Percentiles rank a stretch among this genome's conserved stretches.
Conservation (phyloP, 352 stramenopile genomes). For the Aphanomyces stellatus region DNA sequence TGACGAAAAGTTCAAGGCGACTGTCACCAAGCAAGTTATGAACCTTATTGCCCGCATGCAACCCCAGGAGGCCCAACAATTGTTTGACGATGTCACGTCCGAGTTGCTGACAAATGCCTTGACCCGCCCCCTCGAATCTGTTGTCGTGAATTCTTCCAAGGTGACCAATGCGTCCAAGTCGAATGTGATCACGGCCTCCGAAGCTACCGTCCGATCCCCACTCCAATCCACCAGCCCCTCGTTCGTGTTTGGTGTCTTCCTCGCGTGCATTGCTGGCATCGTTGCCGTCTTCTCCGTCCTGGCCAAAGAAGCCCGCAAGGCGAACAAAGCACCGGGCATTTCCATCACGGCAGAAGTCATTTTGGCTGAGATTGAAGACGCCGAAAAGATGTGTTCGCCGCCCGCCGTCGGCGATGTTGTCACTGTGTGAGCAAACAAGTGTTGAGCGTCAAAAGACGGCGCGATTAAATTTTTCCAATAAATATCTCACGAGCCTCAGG, state of each 20-base stretch:
- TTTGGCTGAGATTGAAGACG: conserved; percentile 15
- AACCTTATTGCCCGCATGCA: neutral
- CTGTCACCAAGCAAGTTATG: neutral
- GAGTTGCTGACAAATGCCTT: neutral
- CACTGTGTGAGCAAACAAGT: neutral
- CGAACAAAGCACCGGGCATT: neutral
- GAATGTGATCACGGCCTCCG: neutral
- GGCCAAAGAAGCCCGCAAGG: neutral
- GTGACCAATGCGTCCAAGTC: neutral
- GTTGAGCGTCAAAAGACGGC: too few relatives aligned
- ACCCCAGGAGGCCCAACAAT: neutral
- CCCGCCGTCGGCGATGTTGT: neutral
- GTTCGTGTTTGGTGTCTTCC: neutral
- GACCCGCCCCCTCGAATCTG: neutral
- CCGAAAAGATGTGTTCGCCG: conserved; percentile 10
- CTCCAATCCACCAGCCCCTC: too few relatives aligned
- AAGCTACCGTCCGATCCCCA: neutral
- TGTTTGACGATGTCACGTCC: conserved; percentile 8
- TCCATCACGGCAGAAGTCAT: conserved; percentile 2
- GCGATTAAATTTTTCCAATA: too few relatives aligned
- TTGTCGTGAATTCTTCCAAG: neutral
- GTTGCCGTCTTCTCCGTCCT: neutral
- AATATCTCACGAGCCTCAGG: too few relatives aligned
- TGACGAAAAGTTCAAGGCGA: neutral
- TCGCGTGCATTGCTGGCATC: neutral